A percentile compares a stretch with the other conserved stretches of the same genome.
These are phyloP conservation scores for Calocybe gangraenosa DNA, from an alignment of 768 basidiomycete species.

Conservation along the genomic window DNA sequence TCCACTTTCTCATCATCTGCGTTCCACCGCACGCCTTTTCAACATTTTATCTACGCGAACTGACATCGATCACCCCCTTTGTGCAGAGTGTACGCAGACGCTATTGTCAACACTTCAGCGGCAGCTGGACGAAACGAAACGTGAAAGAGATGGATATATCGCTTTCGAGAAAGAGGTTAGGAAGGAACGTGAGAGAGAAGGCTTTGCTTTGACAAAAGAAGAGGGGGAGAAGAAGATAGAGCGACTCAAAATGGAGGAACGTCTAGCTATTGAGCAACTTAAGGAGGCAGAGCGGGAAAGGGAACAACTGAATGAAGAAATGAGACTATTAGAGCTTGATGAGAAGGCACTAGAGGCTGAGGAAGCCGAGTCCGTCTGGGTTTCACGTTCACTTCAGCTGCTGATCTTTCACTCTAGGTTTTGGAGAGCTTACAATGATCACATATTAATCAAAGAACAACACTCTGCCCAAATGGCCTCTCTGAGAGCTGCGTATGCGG, in stretches of 20 bases:
- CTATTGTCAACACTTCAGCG: conserved; percentile 70
- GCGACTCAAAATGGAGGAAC: conserved; percentile 65
- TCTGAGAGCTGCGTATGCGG: conserved; percentile 72
- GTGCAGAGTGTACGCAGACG: conserved; percentile 88
- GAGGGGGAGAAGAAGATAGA: conserved; percentile 73
- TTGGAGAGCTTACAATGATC: conserved; percentile 76
- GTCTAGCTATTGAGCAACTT: conserved; percentile 66
- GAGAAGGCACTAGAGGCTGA: conserved; percentile 78
- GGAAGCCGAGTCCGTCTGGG: conserved; percentile 67
- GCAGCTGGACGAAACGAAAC: conserved; percentile 86
- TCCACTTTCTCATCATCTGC: conserved; percentile 73
- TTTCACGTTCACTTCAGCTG: background rate
- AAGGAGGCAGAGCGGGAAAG: conserved; percentile 74
- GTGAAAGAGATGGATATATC: conserved; percentile 89
- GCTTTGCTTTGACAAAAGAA: conserved; percentile 53
- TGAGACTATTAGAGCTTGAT: conserved; percentile 67
- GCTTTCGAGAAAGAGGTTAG: conserved; percentile 87
- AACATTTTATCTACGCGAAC: conserved; percentile 73
- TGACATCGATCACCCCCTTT: conserved; percentile 90
- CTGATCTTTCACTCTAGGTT: conserved; percentile 47
- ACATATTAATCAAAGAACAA: conserved; percentile 58
- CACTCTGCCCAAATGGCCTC: conserved; percentile 69
- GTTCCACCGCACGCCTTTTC: conserved; percentile 70
- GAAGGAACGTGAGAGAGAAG: conserved; percentile 75
- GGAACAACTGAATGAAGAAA: conserved; percentile 68